Evolutionary conservation across 2,329 filamentous ascomycete species (phyloP).

Genomic region (Fusarium veterinarium): DNA sequence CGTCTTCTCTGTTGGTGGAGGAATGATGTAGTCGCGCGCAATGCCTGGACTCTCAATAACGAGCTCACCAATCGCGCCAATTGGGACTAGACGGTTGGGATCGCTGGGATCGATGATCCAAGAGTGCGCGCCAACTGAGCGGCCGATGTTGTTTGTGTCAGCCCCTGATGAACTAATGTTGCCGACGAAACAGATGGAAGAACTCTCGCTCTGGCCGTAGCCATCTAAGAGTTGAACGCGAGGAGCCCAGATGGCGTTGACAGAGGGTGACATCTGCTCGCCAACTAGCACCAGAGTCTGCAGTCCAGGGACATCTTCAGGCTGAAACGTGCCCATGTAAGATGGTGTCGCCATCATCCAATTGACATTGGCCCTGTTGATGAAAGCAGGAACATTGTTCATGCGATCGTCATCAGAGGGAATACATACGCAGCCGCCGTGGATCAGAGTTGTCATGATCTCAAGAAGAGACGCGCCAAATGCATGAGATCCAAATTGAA

Average conservation of each 20-base stretch:
- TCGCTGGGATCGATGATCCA: constrained; percentile 33
- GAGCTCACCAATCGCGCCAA: constrained; percentile 35
- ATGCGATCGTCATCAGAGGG: constrained; percentile 38
- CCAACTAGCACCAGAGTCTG: constrained; percentile 8
- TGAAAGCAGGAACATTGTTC: constrained; percentile 30
- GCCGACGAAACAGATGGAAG: constrained; percentile 8
- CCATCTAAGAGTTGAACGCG: constrained; percentile 51
- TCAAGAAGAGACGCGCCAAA: constrained; percentile 35
- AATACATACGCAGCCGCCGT: constrained; percentile 33
- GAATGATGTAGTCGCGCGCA: constrained; percentile 26
- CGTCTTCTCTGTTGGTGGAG: background rate
- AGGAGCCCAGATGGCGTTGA: background rate
- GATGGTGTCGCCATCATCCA: constrained; percentile 33
- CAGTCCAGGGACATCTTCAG: background rate
- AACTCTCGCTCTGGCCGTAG: constrained; percentile 50
- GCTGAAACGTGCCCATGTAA: background rate
- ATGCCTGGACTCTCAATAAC: constrained; percentile 38
- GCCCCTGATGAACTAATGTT: background rate
- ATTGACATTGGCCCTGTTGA: constrained; percentile 16
- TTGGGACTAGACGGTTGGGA: background rate
- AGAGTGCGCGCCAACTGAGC: background rate
- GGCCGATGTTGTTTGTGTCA: constrained; percentile 27
- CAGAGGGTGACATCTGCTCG: background rate
- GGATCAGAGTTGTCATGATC: constrained; percentile 18
- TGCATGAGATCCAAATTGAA: constrained; percentile 32